These are phyloP conservation scores for Globisporangium megalacanthum DNA, from an alignment of 352 stramenopile genomes.

Conservation along the genomic window DNA sequence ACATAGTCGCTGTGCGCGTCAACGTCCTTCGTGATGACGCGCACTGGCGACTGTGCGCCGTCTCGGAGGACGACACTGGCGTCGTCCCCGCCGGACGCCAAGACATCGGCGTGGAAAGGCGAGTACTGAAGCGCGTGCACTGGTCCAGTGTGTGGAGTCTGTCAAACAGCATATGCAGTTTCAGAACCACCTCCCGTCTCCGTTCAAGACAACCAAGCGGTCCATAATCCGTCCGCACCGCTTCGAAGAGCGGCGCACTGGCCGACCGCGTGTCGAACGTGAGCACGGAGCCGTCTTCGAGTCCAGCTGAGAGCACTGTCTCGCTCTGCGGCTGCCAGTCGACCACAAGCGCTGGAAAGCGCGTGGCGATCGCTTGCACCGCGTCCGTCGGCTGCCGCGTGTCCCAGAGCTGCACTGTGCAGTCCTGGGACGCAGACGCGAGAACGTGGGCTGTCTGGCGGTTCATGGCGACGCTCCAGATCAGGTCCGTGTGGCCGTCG, in stretches of 20 bases:
- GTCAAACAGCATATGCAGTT: slow-evolving; percentile 1
- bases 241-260: slow-evolving; percentile 28
- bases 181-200: neutral
- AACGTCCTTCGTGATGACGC: slow-evolving; percentile 1
- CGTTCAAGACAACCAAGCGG: neutral
- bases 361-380: slow-evolving; percentile 32
- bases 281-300: slow-evolving; percentile 58
- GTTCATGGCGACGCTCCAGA: slow-evolving; percentile 64
- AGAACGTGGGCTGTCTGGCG: slow-evolving; percentile 32
- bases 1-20: slow-evolving; percentile 64
- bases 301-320: slow-evolving; percentile 48
- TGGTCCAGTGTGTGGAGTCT: slow-evolving; percentile 30
- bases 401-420: slow-evolving; percentile 73
- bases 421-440: slow-evolving; percentile 60
- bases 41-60: slow-evolving; percentile 21
- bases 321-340: slow-evolving; percentile 68
- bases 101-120: slow-evolving; percentile 42
- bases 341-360: slow-evolving; percentile 39
- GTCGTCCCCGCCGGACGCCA: slow-evolving; percentile 67
- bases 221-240: slow-evolving; percentile 19
- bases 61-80: slow-evolving; percentile 37
- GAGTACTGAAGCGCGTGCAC: slow-evolving; percentile 71
- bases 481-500: slow-evolving; percentile 62
- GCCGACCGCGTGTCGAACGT: slow-evolving; percentile 65
- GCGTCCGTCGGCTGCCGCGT: slow-evolving; percentile 39